These are phyloP conservation scores for Corymbia citriodora DNA, from an alignment of 441 rosid genomes.

Conservation along the genomic window DNA sequence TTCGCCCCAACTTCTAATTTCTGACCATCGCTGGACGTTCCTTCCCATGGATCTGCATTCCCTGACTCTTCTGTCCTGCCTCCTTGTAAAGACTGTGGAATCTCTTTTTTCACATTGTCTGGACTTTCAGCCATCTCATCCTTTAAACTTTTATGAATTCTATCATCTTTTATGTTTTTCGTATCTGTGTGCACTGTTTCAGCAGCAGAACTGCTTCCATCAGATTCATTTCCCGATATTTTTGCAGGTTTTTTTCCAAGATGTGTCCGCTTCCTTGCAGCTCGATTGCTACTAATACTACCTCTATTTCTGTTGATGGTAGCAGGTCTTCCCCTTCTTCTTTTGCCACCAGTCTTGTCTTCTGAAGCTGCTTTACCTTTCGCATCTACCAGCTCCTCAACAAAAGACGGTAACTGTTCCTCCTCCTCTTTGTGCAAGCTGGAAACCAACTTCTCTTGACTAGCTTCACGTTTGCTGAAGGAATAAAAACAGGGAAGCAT, in stretches of 20 bases:
- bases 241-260: conserved; percentile 49
- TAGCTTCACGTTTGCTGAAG: conserved; percentile 35
- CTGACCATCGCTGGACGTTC: neutral
- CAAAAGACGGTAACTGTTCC: conserved; percentile 8
- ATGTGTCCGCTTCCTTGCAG: conserved; percentile 37
- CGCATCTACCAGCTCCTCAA: conserved; percentile 7
- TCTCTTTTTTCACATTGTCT: conserved; percentile 11
- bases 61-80: conserved; percentile 19
- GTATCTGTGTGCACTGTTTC: conserved; percentile 17
- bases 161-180: conserved; percentile 9
- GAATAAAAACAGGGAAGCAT: neutral
- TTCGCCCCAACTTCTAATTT: conserved; percentile 2
- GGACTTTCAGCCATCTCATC: conserved; percentile 14
- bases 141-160: conserved; percentile 8
- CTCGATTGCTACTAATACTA: conserved; percentile 17
- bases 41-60: conserved; percentile 14
- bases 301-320: conserved; percentile 34
- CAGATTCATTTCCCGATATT: conserved; percentile 42
- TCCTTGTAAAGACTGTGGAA: conserved; percentile 12
- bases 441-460: neutral
- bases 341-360: conserved; percentile 16
- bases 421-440: conserved; percentile 6
- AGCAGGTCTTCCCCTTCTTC: conserved; percentile 53
- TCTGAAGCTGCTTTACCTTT: neutral
- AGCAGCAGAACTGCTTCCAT: conserved; percentile 34